Percentiles rank a stretch among this genome's conserved stretches.
Conservation (phyloP, 2,329 filamentous ascomycete genomes). For the Diaporthe caulivora region DNA sequence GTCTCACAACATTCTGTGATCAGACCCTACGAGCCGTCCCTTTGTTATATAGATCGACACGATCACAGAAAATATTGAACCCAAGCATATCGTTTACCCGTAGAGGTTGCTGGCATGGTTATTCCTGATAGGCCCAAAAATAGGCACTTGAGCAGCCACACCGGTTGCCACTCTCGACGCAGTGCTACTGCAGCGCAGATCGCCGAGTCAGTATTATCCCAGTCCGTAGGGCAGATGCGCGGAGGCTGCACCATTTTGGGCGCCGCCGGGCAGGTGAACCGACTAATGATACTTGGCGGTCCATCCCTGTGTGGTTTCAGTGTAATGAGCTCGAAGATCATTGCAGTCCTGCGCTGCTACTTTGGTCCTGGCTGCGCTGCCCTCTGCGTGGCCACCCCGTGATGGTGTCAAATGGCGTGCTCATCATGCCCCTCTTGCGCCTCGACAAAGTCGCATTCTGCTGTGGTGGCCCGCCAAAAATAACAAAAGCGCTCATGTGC, state of each 20-base stretch:
- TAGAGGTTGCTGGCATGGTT: background rate
- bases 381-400: background rate
- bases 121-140: conserved; percentile 28
- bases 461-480: background rate
- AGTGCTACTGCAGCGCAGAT: conserved; percentile 26
- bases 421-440: background rate
- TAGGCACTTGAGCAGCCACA: conserved; percentile 20
- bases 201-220: conserved; percentile 29
- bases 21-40: conserved; percentile 4
- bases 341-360: conserved; percentile 17
- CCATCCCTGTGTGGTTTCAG: conserved; percentile 27
- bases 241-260: conserved; percentile 10
- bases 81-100: background rate
- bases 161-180: conserved; percentile 3
- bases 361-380: conserved; percentile 1
- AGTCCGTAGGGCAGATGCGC: conserved; percentile 1
- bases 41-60: conserved; percentile 28
- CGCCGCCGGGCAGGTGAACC: conserved; percentile 1
- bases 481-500: conserved; percentile 1
- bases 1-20: conserved; percentile 15
- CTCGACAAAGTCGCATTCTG: conserved; percentile 7
- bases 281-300: conserved; percentile 28
- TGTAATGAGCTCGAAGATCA: conserved; percentile 26
- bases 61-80: background rate
- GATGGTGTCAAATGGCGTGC: conserved; percentile 30